Evolutionary conservation across 495 filamentous ascomycete genomes (phyloP).

Genomic region (Beverwykella pulmonaria): DNA sequence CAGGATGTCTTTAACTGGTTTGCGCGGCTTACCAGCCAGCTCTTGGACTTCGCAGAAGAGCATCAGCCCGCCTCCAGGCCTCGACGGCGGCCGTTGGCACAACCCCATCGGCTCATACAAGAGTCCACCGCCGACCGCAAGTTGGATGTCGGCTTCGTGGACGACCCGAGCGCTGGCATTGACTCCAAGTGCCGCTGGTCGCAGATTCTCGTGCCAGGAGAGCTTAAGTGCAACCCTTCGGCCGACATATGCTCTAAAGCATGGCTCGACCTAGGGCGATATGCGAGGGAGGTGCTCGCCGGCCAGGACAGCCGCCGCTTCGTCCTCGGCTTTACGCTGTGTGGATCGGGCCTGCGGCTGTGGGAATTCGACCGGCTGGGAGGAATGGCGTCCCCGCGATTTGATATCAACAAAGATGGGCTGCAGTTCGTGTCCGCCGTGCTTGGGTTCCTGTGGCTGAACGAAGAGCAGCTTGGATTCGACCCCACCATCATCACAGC

Average conservation of each 20-base stretch:
- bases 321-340: constrained; percentile 35
- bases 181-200: constrained; percentile 29
- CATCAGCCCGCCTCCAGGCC: constrained; percentile 20
- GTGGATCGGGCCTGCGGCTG: constrained; percentile 30
- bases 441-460: constrained; percentile 54
- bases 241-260: constrained; percentile 27
- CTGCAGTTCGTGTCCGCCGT: constrained; percentile 51
- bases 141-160: constrained; percentile 33
- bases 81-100: constrained; percentile 15
- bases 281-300: constrained; percentile 28
- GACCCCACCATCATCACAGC: constrained; percentile 44
- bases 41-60: constrained; percentile 28
- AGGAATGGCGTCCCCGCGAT: constrained; percentile 50
- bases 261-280: constrained; percentile 32
- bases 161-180: constrained; percentile 27
- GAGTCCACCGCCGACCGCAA: constrained; percentile 33
- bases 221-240: constrained; percentile 29
- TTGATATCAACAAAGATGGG: constrained; percentile 54
- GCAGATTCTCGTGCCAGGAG: constrained; percentile 32
- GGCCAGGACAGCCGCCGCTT: constrained; percentile 28
- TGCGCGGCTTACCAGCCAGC: constrained; percentile 21
- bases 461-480: constrained; percentile 51
- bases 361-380: constrained; percentile 55
- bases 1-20: constrained; percentile 31
- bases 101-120: constrained; percentile 21